Evolutionary conservation across 1,284 basidiomycete genomes (phyloP), one percentile per base, ranked within the genome.

Genomic region (Tetrapyrgos nigripes): DNA sequence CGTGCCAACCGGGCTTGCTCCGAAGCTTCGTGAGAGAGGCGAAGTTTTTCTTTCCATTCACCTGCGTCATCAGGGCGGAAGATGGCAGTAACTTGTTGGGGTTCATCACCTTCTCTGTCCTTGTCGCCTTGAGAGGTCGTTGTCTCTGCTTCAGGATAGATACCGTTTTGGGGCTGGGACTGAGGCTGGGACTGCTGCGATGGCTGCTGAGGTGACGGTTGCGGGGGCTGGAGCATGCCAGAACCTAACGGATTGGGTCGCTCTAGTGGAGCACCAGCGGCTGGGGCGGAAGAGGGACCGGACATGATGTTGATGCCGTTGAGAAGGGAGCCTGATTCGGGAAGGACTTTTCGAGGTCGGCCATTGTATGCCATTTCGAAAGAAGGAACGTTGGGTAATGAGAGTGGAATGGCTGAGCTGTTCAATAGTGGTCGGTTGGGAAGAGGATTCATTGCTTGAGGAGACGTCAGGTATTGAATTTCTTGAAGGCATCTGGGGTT

Each of bases 401-500:
- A 78, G 19, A 90, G 78, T 47, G 87, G 83, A 55, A 89, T 79
- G 56, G 84, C 81, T 19, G 85, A 74, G 68, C 85, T 91, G 66
- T 84, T 87, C 60, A 91, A 78, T 53, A 91, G 80, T 1, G 93
- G 89, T 60, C 93, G 86, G 58, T 94, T 91, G 0, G 95, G 94
- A 33, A 99, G 82, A 35, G 97, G 97, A 73, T 99, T 99, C 81
- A 99, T 89, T 3, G 97, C 96, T 71, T 97, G 92, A 1, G 95
- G 89, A 2, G 96, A 98, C 1, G 97, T 99, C 53, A 99, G 81
- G 74, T 99, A 99, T 8, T 94, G 93, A 66, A 99, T 94, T 81
- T 99, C 97, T 78, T 98, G 97, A 35, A 99, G 80, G 76, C 97
- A 97, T 77, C 92, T 93, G 47, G 14, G 14, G 14, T 40, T 40